Evolutionary conservation across 2,329 filamentous ascomycete genomes (phyloP).

Genomic region (Epicoccum sorghinum): DNA sequence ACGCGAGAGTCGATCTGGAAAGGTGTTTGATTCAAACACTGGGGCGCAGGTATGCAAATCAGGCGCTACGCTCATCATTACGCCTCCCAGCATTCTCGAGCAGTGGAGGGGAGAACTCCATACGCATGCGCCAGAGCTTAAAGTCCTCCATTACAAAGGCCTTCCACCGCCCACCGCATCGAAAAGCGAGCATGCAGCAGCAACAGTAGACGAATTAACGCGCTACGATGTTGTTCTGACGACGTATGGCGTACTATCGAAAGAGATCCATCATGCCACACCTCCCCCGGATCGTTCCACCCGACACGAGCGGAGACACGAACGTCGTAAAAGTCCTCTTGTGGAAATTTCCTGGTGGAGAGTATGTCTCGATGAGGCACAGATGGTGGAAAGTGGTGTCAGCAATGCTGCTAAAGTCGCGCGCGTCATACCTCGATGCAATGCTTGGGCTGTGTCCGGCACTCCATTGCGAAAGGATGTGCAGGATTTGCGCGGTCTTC

Average conservation of each 20-base stretch:
- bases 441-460: slow-evolving; percentile 91
- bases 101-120: slow-evolving; percentile 68
- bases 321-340: slow-evolving; percentile 74
- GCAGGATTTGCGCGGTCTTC: slow-evolving; percentile 77
- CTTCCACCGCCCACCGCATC: slow-evolving; percentile 43
- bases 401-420: slow-evolving; percentile 83
- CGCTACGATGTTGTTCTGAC: slow-evolving; percentile 65
- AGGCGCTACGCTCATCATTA: slow-evolving; percentile 67
- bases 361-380: slow-evolving; percentile 75
- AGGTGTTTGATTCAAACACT: slow-evolving; percentile 50
- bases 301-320: slow-evolving; percentile 67
- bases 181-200: slow-evolving; percentile 42
- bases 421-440: slow-evolving; percentile 77
- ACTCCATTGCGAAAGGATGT: slow-evolving; percentile 86
- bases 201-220: slow-evolving; percentile 55
- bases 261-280: slow-evolving; percentile 78
- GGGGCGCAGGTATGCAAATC: slow-evolving; percentile 57
- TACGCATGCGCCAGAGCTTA: slow-evolving; percentile 62
- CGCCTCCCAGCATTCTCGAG: slow-evolving; percentile 64
- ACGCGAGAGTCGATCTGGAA: slow-evolving; percentile 37
- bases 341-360: slow-evolving; percentile 88
- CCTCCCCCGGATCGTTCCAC: slow-evolving; percentile 74
- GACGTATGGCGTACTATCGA: slow-evolving; percentile 72
- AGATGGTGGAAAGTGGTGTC: slow-evolving; percentile 91
- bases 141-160: slow-evolving; percentile 63